Conservation (phyloP, 2,329 filamentous ascomycete genomes). For the Fusarium nematophilum region DNA sequence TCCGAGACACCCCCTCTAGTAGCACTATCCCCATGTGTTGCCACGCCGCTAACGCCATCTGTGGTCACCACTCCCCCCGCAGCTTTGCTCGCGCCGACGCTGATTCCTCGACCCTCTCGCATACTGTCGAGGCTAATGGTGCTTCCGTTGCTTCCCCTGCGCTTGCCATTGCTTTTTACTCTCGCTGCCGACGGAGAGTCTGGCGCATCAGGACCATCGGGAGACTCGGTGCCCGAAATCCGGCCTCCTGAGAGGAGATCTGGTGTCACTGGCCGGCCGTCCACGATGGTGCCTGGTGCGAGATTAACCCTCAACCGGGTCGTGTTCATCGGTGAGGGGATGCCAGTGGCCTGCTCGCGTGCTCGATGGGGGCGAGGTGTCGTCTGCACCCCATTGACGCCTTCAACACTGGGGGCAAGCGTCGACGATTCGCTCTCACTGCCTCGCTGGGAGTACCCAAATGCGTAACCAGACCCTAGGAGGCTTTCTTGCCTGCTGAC, state of each 20-base stretch:
- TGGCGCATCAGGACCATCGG: slow-evolving; percentile 24
- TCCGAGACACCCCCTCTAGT: slow-evolving; percentile 23
- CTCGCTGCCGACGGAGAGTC: slow-evolving; percentile 33
- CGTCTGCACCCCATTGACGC: slow-evolving; percentile 11
- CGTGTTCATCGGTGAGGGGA: slow-evolving; percentile 34
- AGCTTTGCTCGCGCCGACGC: slow-evolving; percentile 52
- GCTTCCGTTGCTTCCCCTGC: slow-evolving; percentile 47
- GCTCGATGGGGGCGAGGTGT: slow-evolving; percentile 44
- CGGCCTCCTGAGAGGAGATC: slow-evolving; percentile 9
- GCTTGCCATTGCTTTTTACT: slow-evolving; percentile 22
- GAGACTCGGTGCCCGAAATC: slow-evolving; percentile 22
- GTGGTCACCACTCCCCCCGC: slow-evolving; percentile 51
- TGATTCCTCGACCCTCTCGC: slow-evolving; percentile 54
- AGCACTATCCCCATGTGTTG: slow-evolving; percentile 32
- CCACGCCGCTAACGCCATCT: slow-evolving; percentile 31
- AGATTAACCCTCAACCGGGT: slow-evolving; percentile 28
- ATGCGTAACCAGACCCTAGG: slow-evolving; percentile 51
- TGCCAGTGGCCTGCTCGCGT: slow-evolving; percentile 36
- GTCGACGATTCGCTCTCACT: slow-evolving; percentile 54
- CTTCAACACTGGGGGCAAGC: slow-evolving; percentile 40
- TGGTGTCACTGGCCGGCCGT: slow-evolving; percentile 32
- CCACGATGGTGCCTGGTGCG: slow-evolving; percentile 22
- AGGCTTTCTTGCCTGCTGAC: slow-evolving; percentile 63
- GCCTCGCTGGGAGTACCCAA: slow-evolving; percentile 41
- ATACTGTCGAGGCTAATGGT: slow-evolving; percentile 55